Conservation (phyloP, 306 rosid genomes). For the Castanopsis chinensis region DNA sequence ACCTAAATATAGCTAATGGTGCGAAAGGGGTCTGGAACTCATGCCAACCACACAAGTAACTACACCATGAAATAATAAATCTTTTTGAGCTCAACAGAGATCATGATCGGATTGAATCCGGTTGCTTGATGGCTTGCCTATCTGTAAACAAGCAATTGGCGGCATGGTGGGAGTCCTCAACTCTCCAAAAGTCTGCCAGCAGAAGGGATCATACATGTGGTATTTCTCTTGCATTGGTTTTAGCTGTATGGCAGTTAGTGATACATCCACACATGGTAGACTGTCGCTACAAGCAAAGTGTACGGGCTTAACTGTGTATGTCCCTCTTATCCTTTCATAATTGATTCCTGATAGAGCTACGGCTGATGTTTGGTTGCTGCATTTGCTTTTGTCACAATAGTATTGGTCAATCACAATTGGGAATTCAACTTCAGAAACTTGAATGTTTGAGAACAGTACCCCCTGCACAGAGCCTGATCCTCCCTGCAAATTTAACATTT, state of each 20-base stretch:
- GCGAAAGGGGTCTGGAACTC: conserved; percentile 52
- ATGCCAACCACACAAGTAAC: conserved; percentile 50
- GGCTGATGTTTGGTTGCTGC: conserved; percentile 76
- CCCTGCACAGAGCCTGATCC: conserved; percentile 93
- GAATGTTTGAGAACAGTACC: conserved; percentile 83
- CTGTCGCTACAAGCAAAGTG: conserved; percentile 96
- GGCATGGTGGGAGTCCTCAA: conserved; percentile 76
- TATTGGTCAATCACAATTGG: conserved; percentile 95
- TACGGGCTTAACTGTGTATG: conserved; percentile 83
- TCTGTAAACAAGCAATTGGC: conserved; percentile 74
- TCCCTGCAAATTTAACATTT: conserved; percentile 54
- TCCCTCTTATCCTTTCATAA: conserved; percentile 86
- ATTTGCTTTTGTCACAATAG: conserved; percentile 79
- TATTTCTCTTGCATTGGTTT: conserved; percentile 74
- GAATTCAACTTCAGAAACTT: conserved; percentile 77
- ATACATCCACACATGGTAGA: conserved; percentile 80
- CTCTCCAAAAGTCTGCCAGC: conserved; percentile 94
- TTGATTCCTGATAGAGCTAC: conserved; percentile 85
- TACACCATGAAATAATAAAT: conserved; percentile 29
- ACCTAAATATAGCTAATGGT: conserved; percentile 40
- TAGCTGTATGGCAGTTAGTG: conserved; percentile 70
- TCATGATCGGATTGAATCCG: conserved; percentile 72
- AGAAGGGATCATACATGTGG: conserved; percentile 76
- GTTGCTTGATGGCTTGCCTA: conserved; percentile 83
- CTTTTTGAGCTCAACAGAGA: conserved; percentile 40